Evolutionary conservation across 148 eudicot genomes (phyloP).

Genomic region (Fagopyrum esculentum): DNA sequence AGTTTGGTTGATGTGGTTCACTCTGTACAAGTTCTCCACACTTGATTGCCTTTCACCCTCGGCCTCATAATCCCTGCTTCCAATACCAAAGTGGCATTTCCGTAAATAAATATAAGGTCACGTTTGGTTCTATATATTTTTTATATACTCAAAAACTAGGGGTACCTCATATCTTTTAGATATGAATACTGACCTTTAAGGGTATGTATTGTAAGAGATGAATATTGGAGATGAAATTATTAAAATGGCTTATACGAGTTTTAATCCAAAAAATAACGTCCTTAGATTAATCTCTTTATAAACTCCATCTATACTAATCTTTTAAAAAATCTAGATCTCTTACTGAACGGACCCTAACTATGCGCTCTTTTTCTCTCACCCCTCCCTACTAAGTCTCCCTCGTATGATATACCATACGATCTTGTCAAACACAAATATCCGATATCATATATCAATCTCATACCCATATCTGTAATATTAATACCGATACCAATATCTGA

Average conservation of each 20-base stretch:
- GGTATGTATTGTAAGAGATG: too few relatives aligned
- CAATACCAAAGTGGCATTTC: background rate
- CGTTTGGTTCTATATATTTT: background rate
- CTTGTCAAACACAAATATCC: too few relatives aligned
- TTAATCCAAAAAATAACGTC: too few relatives aligned
- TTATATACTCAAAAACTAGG: background rate
- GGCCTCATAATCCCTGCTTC: constrained; percentile 66
- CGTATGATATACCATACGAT: too few relatives aligned
- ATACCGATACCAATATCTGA: background rate
- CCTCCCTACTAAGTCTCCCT: too few relatives aligned
- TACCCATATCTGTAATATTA: background rate
- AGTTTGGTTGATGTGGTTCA: constrained; percentile 64
- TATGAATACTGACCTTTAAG: too few relatives aligned
- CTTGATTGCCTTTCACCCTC: constrained; percentile 61
- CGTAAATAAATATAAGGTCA: background rate
- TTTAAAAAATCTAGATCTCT: too few relatives aligned
- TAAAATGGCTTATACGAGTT: too few relatives aligned
- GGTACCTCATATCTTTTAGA: background rate
- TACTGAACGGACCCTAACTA: too few relatives aligned
- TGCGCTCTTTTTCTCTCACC: too few relatives aligned
- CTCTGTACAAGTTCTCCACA: constrained; percentile 58
- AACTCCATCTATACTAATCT: too few relatives aligned
- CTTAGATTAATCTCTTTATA: too few relatives aligned
- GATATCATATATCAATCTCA: background rate
- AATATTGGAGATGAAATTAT: background rate